Evolutionary conservation across 1,284 basidiomycete genomes (phyloP).

Genomic region (Sporisorium graminicola): DNA sequence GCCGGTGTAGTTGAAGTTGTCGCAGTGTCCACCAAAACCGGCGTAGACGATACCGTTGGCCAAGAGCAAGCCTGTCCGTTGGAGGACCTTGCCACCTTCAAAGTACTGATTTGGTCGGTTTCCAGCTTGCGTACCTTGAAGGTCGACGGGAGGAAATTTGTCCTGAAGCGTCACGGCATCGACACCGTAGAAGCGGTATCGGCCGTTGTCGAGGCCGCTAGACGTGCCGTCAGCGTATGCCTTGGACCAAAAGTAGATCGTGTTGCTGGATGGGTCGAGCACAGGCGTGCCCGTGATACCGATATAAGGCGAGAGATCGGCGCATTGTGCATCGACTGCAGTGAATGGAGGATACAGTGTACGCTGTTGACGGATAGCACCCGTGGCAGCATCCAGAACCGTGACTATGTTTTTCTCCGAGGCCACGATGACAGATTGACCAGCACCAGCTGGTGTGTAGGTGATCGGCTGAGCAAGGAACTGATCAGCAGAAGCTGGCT

Average conservation of each 20-base stretch:
- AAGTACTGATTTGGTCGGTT: slow-evolving; percentile 25
- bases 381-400: slow-evolving; percentile 22
- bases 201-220: slow-evolving; percentile 13
- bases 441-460: slow-evolving; percentile 14
- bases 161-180: slow-evolving; percentile 22
- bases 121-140: slow-evolving; percentile 15
- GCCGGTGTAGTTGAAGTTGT: slow-evolving; percentile 41
- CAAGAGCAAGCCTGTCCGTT: slow-evolving; percentile 22
- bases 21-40: slow-evolving; percentile 36
- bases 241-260: slow-evolving; percentile 34
- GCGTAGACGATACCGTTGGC: slow-evolving; percentile 30
- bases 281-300: slow-evolving; percentile 34
- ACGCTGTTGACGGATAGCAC: background rate
- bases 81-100: slow-evolving; percentile 27
- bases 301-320: slow-evolving; percentile 13
- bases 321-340: slow-evolving; percentile 10
- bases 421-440: slow-evolving; percentile 17
- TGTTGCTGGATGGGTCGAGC: slow-evolving; percentile 13
- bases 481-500: background rate
- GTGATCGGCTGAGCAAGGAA: slow-evolving; percentile 25
- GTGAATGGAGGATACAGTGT: background rate
- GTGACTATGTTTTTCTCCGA: slow-evolving; percentile 19
- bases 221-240: slow-evolving; percentile 13
- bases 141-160: slow-evolving; percentile 19
- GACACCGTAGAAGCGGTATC: slow-evolving; percentile 31